Evolutionary conservation across 2,329 filamentous ascomycete genomes (phyloP).

Genomic region (Lasiodiplodia theobromae): DNA sequence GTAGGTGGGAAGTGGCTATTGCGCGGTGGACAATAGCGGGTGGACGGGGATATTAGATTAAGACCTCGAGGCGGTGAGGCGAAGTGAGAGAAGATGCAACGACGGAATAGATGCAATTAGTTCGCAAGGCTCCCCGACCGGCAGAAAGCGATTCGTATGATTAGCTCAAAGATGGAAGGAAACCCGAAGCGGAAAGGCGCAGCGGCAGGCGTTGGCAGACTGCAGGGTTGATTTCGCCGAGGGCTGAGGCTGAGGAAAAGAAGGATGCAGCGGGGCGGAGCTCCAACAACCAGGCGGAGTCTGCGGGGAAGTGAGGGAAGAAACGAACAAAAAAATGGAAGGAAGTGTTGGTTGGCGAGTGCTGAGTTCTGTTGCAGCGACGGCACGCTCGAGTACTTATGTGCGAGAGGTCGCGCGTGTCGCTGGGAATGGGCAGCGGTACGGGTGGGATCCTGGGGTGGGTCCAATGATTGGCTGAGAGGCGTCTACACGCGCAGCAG

Average conservation of each 20-base stretch:
- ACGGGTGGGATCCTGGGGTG: slow-evolving; percentile 14
- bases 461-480: slow-evolving; percentile 15
- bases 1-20: not conserved
- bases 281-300: slow-evolving; percentile 31
- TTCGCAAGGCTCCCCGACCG: slow-evolving; percentile 28
- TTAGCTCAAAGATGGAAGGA: slow-evolving; percentile 21
- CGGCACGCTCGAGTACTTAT: slow-evolving; percentile 24
- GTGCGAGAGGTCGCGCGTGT: slow-evolving; percentile 21
- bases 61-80: slow-evolving; percentile 12
- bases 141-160: slow-evolving; percentile 27
- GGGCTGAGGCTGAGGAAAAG: slow-evolving; percentile 24
- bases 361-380: slow-evolving; percentile 3
- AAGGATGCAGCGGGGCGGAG: slow-evolving; percentile 27
- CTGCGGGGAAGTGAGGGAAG: slow-evolving; percentile 20
- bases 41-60: slow-evolving; percentile 27
- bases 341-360: slow-evolving; percentile 13
- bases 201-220: slow-evolving; percentile 6
- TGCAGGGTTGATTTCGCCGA: slow-evolving; percentile 24
- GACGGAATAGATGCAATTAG: slow-evolving; percentile 27
- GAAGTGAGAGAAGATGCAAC: slow-evolving; percentile 13
- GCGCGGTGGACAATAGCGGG: slow-evolving; percentile 3
- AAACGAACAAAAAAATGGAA: slow-evolving; percentile 15
- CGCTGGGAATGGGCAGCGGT: slow-evolving; percentile 7
- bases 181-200: slow-evolving; percentile 19
- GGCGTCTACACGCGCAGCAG: slow-evolving; percentile 15